Evolutionary conservation across 2,329 filamentous ascomycete species (phyloP), one percentile per base, ranked within the genome.

Genomic region (Colletotrichum gigasporum): DNA sequence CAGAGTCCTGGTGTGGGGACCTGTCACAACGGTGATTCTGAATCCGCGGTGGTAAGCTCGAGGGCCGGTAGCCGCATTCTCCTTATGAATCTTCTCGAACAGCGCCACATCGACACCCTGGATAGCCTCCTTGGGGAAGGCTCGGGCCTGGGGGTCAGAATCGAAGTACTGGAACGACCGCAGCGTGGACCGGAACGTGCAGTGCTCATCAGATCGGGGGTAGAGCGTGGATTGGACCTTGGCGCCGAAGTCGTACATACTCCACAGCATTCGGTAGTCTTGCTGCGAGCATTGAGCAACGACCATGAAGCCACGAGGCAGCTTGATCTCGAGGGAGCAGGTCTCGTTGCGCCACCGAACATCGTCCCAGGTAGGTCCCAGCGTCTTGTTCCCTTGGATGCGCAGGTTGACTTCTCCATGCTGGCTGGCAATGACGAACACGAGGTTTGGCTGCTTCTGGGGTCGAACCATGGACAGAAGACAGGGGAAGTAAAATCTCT

Each of bases 151-250:
- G n/a, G 88, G 81, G 69, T 88, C 86, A 2, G 89, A 84, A 71
- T 96, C 93, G 71, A 93, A 90, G 73, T 95, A 96, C 71, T 95
- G 92, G 68, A 96, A 93, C 24, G 90, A 86, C 44, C 87, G 87
- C 8, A 97, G 79, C 2, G 86, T 89, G 7, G 87, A 85, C 70
- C 90, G 87, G 73, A 92, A 93, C 2, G 91, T 82, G 59, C 91
- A 77, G 2, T 82, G 82, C 77, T 97, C 94, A 54, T 92, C 91
- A 28, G 83, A 82, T 39, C 88, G 85, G 6, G 89, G 87, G 34
- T 88, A 87, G 41, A 97, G 82, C 53, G 88, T 91, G 24, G 85
- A 83, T 71, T 94, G 90, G 2, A 95, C 87, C 71, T 91, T 93
- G 68, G 85, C 86, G 24, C 91, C 92, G 74, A 96, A 95, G 64